Base-by-base conservation (phyloP, 441 rosid species). In the Erodium texanum region DNA sequence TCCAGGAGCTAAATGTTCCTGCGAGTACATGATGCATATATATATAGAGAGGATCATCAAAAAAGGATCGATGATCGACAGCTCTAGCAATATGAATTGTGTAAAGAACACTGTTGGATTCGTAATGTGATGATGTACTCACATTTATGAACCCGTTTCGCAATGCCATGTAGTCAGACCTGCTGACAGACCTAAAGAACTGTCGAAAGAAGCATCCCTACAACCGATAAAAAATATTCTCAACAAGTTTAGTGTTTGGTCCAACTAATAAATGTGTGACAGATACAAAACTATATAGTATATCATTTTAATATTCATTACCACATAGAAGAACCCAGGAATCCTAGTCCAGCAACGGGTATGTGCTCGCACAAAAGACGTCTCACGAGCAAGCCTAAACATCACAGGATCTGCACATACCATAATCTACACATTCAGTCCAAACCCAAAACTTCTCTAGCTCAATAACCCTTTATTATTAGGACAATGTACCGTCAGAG, bases 1-100 rank as follows among this genome's bases (percentile, higher is more conserved):
- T 73, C 68, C 69, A 0, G 76, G 72, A 50, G 56, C 56, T 16
- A 50, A 50, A 50, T 50, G 56, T 50, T 50, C 56, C 56, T 50
- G 56, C 1, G 52, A 45, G n/a, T 45, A 36, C 43, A 36, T 36
- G 3, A 34, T 34, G 7, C 38, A 34, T 6, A 38, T 38, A 9
- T 9, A 41, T 12, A 41, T 1, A 8, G 1, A 27, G 29, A 27
- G 29, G 29, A 27, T 27, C 29, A 27, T 27, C 29, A 27, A 27
- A 27, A 27, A 27, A 27, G 29, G 29, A 27, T 27, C 29, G 4
- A 27, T 27, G 4, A 27, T 27, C 1, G 2, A 27, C 29, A 27
- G 4, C 1, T 38, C 11, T 38, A 38, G 8, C 45, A 38, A 6
- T 7, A 38, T 38, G 45, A 38, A 38, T 7, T 38, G 45, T 38